Base-by-base conservation (phyloP, 2,329 filamentous ascomycete genomes). In the Penicillium hordei region DNA sequence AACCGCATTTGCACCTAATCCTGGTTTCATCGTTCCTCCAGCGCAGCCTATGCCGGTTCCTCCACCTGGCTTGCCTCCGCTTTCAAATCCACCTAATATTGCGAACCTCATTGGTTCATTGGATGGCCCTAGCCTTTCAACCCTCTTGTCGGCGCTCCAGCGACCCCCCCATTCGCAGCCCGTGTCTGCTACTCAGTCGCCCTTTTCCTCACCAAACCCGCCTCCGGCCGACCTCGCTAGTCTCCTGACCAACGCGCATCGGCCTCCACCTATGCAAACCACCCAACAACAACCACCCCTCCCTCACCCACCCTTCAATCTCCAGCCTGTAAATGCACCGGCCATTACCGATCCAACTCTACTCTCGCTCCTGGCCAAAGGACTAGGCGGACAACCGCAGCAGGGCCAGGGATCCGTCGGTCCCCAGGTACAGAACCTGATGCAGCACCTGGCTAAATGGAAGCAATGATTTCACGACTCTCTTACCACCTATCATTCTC, bases 101-200 rank as follows among this genome's bases (percentile, higher is more conserved):
- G 84, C 85, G 15, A 86, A 80, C 55, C 75, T 91, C 40, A 85
- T 92, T 61, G 82, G 86, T 15, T 85, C 84, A 36, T 79, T 93
- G 29, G 89, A 93, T 64, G 84, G 85, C 36, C 81, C 82, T 39
- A 85, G 86, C 6, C 77, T 93, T n/a, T 89, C 91, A 67, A 87
- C 84, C 54, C 77, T 93, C 5, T 75, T 93, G 6, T 81, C 85
- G 19, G 83, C 85, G 9, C 81, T 91, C 52, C 76, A 81, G 52
- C 71, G 70, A 36, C 73, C 77, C n/a, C 57, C 64, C 21, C 63
- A 57, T 23, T 65, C 65, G 8, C 75, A 76, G 36, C 70, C 75
- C 12, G 59, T 69, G 34, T 72, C 71, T 27, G 63, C 72, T 25
- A 64, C 72, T 33, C 74, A 76, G 46, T 73, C 69, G 27, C 68